Conservation (phyloP, 495 filamentous ascomycete species). For the Viridothelium virens region DNA sequence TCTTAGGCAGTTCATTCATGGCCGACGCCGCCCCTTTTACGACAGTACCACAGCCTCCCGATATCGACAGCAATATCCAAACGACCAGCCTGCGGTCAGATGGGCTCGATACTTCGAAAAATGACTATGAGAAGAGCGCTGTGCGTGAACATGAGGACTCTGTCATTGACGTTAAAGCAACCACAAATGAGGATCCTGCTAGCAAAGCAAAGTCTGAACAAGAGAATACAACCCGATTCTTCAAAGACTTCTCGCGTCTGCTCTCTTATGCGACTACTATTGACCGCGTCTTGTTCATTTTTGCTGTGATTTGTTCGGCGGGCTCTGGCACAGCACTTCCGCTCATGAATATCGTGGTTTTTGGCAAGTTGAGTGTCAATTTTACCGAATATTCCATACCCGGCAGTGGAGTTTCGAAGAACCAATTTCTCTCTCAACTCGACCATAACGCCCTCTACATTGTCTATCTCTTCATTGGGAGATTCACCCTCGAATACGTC, state of each 20-base stretch:
- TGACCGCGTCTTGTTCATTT: neutral
- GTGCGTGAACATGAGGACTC: no score
- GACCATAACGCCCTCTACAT: constrained; percentile 21
- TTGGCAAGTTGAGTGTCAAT: neutral
- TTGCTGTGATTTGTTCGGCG: neutral
- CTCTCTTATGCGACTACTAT: neutral
- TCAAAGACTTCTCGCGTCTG: neutral
- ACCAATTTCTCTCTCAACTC: neutral
- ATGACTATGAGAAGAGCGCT: no score
- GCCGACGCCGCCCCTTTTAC: no score
- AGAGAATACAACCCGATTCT: neutral
- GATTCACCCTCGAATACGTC: constrained; percentile 23
- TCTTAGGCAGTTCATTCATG: no score
- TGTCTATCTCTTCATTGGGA: constrained; percentile 26
- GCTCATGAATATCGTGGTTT: constrained; percentile 1
- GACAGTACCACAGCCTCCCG: no score
- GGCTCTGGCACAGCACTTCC: neutral
- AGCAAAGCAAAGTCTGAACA: neutral
- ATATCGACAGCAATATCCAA: no score
- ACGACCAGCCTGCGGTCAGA: no score
- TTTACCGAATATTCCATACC: neutral
- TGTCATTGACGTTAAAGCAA: no score
- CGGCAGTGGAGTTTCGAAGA: neutral
- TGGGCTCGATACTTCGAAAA: no score
- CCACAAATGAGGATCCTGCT: no score